Evolutionary conservation across 1,284 basidiomycete species (phyloP).

Genomic region (Pholiota adiposa): DNA sequence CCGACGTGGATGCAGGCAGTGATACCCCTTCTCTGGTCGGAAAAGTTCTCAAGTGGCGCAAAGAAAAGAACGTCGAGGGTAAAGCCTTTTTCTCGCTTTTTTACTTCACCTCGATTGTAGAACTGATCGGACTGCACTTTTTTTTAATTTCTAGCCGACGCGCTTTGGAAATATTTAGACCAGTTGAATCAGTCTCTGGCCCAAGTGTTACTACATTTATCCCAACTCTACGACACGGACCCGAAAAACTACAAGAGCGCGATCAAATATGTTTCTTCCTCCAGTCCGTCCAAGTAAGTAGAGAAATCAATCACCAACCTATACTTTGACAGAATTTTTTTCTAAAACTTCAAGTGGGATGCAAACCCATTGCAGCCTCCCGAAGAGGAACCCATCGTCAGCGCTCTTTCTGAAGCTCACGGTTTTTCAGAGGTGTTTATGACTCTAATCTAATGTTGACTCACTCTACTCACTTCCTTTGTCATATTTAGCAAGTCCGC

Average conservation of each 20-base stretch:
- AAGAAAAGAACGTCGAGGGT: slow-evolving; percentile 64
- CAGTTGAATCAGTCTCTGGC: slow-evolving; percentile 63
- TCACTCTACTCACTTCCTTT: slow-evolving; percentile 1
- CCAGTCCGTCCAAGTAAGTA: slow-evolving; percentile 59
- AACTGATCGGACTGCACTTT: background rate
- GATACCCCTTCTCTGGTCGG: slow-evolving; percentile 92
- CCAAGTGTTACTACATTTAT: slow-evolving; percentile 52
- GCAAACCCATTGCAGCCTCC: slow-evolving; percentile 54
- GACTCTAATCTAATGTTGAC: background rate
- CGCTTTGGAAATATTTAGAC: slow-evolving; percentile 75
- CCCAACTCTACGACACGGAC: slow-evolving; percentile 50
- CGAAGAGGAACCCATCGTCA: slow-evolving; percentile 46
- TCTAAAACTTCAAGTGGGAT: slow-evolving; percentile 49
- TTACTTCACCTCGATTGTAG: background rate
- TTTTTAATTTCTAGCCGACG: slow-evolving; percentile 48
- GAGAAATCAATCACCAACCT: background rate
- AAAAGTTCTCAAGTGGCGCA: slow-evolving; percentile 88
- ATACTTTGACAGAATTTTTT: background rate
- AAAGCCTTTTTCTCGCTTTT: slow-evolving; percentile 24
- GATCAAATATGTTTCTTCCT: slow-evolving; percentile 65
- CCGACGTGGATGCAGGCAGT: slow-evolving; percentile 92
- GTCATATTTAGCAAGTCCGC: slow-evolving; percentile 66
- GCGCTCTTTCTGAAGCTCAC: slow-evolving; percentile 61
- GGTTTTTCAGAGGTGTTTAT: slow-evolving; percentile 54
- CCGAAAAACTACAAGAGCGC: slow-evolving; percentile 53